These are phyloP conservation scores for Rhododendron williamsianum DNA, from an alignment of 148 eudicot genomes.

Conservation along the genomic window DNA sequence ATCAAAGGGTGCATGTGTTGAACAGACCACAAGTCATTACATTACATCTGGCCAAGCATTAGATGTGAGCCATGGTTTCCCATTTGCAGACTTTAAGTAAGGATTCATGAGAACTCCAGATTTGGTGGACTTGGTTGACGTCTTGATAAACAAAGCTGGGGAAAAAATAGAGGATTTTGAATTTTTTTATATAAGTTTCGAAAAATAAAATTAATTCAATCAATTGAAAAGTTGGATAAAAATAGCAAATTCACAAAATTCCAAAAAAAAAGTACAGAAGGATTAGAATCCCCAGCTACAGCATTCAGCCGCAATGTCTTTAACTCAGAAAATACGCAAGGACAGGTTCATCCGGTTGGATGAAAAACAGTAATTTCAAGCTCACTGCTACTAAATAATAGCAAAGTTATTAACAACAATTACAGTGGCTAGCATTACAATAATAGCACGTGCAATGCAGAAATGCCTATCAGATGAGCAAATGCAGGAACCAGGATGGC, in stretches of 20 bases:
- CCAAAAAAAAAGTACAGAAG: not conserved
- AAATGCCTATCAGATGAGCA: not conserved
- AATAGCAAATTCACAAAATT: not conserved
- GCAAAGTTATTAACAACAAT: not conserved
- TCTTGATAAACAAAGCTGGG: not conserved
- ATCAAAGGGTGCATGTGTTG: not conserved
- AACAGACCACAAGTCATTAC: not conserved
- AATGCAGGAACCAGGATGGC: not conserved
- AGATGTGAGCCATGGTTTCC: not conserved
- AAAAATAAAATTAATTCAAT: not conserved
- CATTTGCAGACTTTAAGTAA: not conserved
- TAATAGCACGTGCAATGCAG: not conserved
- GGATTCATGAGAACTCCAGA: not conserved
- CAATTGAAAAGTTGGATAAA: not conserved
- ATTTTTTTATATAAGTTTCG: not conserved
- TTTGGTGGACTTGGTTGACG: not conserved
- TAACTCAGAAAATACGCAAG: not conserved
- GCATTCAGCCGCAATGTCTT: not conserved
- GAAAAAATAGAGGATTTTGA: not conserved
- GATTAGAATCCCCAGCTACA: not conserved
- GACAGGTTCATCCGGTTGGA: not conserved
- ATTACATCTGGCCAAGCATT: not conserved
- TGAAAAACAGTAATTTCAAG: not conserved
- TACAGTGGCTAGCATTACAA: not conserved
- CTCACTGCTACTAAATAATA: not conserved